Evolutionary conservation across 176 grass and related monocot genomes (phyloP), one percentile per base, ranked within the genome.

Genomic region (Metroxylon sagu): DNA sequence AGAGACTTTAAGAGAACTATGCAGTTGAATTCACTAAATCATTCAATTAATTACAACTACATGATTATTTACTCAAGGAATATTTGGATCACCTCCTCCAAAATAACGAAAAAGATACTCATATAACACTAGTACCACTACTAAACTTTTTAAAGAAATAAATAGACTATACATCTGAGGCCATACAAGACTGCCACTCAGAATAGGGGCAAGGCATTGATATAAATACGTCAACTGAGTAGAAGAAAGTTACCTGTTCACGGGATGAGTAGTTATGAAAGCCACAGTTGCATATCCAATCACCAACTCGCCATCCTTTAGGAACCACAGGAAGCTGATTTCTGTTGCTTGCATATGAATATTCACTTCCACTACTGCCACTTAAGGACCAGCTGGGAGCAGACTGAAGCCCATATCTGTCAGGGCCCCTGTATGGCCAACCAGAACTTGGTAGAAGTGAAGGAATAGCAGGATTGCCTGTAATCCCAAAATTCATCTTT

Each of bases 241-340:
- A 10, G 35, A 43, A 43, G 12, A 43, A 43, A 10, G 35, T 72
- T 65, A 96, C 92, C 92, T 96, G 78, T 56, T 74, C 65, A 56
- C 93, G 84, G 52, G 93, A 98, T 30, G 93, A 92, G 25, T 98
- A 98, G 60, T 98, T 98, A 51, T 98, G 93, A 67, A 92, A 98
- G 27, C 93, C 93, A 61, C 93, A 98, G 77, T 78, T 71, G 67
- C 93, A 98, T 31, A 98, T 81, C 93, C 93, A 98, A 54, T 98
- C 93, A 72, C 93, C 93, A 62, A 71, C 61, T 10, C 87, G 85
- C 93, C 93, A 98, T 18, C 82, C 82, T 74, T 92, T 98, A 51
- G 84, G 84, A 55, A 72, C 70, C 26, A 59, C 70, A 71, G 60
- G 52, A 79, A 88, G 70, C 54, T 91, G 84, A 73, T 60, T 78